Evolutionary conservation across 2,329 filamentous ascomycete genomes (phyloP), one percentile per base, ranked within the genome.

Genomic region (Delphinella strobiligena): DNA sequence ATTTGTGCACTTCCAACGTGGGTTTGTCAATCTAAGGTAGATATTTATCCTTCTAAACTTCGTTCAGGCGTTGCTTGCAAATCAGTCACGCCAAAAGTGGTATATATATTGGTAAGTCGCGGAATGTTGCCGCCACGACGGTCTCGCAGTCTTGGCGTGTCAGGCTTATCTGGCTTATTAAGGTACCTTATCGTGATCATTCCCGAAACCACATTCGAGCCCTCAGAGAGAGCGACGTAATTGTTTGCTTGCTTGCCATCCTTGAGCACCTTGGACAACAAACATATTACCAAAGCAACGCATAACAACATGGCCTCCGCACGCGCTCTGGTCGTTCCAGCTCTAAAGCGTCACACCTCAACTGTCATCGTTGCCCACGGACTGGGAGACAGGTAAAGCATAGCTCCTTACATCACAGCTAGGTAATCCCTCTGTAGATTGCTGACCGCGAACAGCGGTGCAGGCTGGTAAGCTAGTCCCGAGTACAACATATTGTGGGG

Each of bases 281-380:
- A 33, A n/a, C 7, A 17, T n/a, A 17, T n/a, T 8, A 5, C 8
- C 12, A 33, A 5, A 33, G 31, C 33, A 5, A 2, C 7, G 7
- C 5, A 27, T 5, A 19, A 11, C 22, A 19, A 37, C 9, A 69
- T 70, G 65, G 49, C 65, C 32, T 47, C 55, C 19, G 61, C 62
- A 46, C 65, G 67, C 41, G 66, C 67, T 9, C 67, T 91, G 40
- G 71, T 91, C 15, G 78, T 93, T 44, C 84, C 85, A 19, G 84
- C 88, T 31, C 66, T 83, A 24, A 82, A 75, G 56, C 77, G 76
- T 56, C 91, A 96, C 64, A 95, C 91, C 29, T 87, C 87, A 17
- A 95, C 89, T 3, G 82, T 96, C 53, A 96, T 98, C 54, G 87
- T 95, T 62, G 73, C 84, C 38, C 91, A 98, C 60, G 91, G 91